Conservation (phyloP, 192 early-diverging fungal species). For the Thoreauomyces humboldtii region DNA sequence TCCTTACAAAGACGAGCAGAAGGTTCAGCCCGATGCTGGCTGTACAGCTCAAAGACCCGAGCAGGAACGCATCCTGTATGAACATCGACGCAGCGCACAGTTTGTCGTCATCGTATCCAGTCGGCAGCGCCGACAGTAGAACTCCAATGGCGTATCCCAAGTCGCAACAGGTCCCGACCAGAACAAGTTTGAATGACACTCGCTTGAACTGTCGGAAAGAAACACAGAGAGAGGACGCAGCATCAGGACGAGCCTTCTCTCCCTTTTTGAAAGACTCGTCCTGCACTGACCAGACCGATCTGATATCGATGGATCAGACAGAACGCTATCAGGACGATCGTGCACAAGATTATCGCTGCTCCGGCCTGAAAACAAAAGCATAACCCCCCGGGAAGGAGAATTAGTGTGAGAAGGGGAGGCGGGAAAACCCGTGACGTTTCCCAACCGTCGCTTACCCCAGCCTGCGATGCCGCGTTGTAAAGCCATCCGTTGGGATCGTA, state of each 20-base stretch:
- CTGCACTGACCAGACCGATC: too few species aligned
- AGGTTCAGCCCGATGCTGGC: slow-evolving; percentile 22
- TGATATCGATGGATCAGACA: too few species aligned
- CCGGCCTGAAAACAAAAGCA: too few species aligned
- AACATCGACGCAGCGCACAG: slow-evolving; percentile 20
- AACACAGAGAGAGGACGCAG: background rate
- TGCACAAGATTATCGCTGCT: too few species aligned
- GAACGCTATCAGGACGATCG: too few species aligned
- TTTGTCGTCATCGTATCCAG: background rate
- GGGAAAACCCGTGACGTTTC: too few species aligned
- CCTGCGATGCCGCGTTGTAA: too few species aligned
- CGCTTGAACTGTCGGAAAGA: background rate
- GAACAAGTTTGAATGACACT: slow-evolving; percentile 13
- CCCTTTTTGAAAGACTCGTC: too few species aligned
- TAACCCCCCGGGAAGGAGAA: too few species aligned
- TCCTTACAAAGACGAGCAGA: slow-evolving; percentile 21
- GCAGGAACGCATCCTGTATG: slow-evolving; percentile 6
- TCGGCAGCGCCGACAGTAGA: slow-evolving; percentile 18
- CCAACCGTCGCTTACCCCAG: too few species aligned
- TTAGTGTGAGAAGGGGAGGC: too few species aligned
- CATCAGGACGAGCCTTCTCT: background rate
- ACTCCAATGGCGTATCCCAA: background rate
- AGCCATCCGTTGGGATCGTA: too few species aligned
- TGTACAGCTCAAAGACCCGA: slow-evolving; percentile 13
- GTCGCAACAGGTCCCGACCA: slow-evolving; percentile 11